Evolutionary conservation across 306 rosid genomes (phyloP).

Genomic region (Boehmeria nivea): DNA sequence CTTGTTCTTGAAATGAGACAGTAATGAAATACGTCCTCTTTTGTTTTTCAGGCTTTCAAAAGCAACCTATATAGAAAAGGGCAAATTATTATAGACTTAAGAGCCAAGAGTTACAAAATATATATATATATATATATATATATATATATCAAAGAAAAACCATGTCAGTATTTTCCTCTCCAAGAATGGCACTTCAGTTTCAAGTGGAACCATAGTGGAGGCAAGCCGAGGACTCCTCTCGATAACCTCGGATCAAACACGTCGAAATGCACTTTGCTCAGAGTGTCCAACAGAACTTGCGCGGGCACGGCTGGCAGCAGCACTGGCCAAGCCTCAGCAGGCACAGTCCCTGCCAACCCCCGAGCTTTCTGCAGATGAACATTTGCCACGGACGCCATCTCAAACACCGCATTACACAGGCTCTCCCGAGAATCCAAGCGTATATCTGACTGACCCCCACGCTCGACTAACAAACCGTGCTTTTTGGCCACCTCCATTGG

Average conservation of each 20-base stretch:
- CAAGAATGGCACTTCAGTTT: conserved; percentile 78
- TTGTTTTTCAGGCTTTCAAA: no score
- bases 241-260: conserved; percentile 76
- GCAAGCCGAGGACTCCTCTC: conserved; percentile 56
- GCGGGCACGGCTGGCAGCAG: conserved; percentile 75
- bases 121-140: no score
- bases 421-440: conserved; percentile 60
- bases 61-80: no score
- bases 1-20: no score
- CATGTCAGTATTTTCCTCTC: conserved; percentile 58
- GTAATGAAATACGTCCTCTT: no score
- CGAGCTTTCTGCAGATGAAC: conserved; percentile 73
- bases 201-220: conserved; percentile 73
- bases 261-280: conserved; percentile 53
- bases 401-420: conserved; percentile 65
- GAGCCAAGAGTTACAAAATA: no score
- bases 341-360: conserved; percentile 55
- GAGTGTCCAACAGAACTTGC: conserved; percentile 63
- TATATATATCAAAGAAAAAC: background rate
- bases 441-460: conserved; percentile 43
- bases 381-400: conserved; percentile 76
- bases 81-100: no score
- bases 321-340: conserved; percentile 65
- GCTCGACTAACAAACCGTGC: conserved; percentile 56
- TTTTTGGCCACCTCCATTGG: conserved; percentile 64